Evolutionary conservation across 2,329 filamentous ascomycete genomes (phyloP), one percentile per base, ranked within the genome.

Genomic region (Monilinia fructigena): DNA sequence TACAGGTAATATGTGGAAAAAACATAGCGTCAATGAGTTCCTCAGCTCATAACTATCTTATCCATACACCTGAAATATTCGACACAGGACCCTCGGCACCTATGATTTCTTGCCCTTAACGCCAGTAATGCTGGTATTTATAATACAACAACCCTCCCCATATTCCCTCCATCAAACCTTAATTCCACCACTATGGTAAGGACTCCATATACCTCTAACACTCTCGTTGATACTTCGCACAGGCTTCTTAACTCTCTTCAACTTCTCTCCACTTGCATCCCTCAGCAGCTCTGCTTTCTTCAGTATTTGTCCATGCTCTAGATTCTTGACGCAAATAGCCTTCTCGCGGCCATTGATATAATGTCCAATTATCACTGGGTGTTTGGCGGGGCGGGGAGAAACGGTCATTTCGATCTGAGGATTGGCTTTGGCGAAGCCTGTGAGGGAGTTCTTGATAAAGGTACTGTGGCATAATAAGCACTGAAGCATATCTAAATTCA

Each of bases 281-380:
- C 90, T 83, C 73, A 95, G 77, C 68, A 92, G 78, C 76, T 90
- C 84, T 0, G 85, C 88, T 82, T 97, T 97, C 76, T 92, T 83
- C 65, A 93, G 77, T 48, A 99, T 89, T 77, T 96, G 89, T 68
- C 89, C 85, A 40, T 88, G 86, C 72, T 93, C 88, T 76, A 97
- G 79, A 74, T 97, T 98, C 73, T 90, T 86, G 66, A 98, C 93
- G 78, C 93, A 97, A 63, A 98, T 86, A 12, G 92, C 85, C 78
- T 95, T 95, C 69, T 90, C 84, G 38, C 87, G 85, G 69, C 94
- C 93, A 78, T 97, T 98, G 82, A 98, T 92, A 80, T 96, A 99
- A 79, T 92, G 86, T 67, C 92, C 95, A 74, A 89, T 87, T 74
- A 99, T 87, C 69, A 97, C 86, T 48, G 95, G 95, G 79, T 98